Conservation (phyloP, 2,329 filamentous ascomycete genomes). For the Fusarium heterosporum region DNA sequence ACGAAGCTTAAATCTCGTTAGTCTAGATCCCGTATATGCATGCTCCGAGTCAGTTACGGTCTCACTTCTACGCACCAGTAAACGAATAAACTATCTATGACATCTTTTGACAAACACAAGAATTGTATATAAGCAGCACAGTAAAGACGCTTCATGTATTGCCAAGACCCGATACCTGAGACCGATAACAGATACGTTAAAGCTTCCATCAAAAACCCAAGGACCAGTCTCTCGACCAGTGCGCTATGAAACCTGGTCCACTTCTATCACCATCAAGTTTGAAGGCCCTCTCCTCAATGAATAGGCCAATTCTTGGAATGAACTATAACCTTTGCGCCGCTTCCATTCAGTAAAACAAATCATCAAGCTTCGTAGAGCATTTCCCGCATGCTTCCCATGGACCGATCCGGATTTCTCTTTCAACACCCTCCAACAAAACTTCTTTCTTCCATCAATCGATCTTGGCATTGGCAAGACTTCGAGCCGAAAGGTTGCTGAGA, state of each 20-base stretch:
- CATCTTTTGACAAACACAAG: too few relatives aligned
- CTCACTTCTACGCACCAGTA: neutral
- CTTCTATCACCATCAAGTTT: neutral
- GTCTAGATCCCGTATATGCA: neutral
- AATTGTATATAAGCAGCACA: too few relatives aligned
- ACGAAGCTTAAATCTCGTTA: slow-evolving; percentile 8
- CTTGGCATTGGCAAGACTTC: slow-evolving; percentile 77
- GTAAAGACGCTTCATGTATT: neutral
- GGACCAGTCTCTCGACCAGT: slow-evolving; percentile 10
- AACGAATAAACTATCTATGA: neutral
- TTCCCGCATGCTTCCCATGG: slow-evolving; percentile 5
- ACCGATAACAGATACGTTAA: neutral
- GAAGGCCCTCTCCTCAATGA: slow-evolving; percentile 1
- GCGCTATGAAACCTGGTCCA: neutral
- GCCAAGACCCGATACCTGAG: neutral
- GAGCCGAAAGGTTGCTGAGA: slow-evolving; percentile 74
- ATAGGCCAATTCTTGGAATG: slow-evolving; percentile 3
- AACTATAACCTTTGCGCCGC: slow-evolving; percentile 16
- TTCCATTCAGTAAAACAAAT: slow-evolving; percentile 23
- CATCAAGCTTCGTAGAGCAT: slow-evolving; percentile 26
- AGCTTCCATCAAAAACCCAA: slow-evolving; percentile 17
- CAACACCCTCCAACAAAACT: neutral
- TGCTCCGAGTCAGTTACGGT: slow-evolving; percentile 5
- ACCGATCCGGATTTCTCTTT: slow-evolving; percentile 1
- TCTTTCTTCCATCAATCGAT: slow-evolving; percentile 67